Conservation (phyloP, 108 stramenopile genomes). For the Stephanodiscus minutulus region DNA sequence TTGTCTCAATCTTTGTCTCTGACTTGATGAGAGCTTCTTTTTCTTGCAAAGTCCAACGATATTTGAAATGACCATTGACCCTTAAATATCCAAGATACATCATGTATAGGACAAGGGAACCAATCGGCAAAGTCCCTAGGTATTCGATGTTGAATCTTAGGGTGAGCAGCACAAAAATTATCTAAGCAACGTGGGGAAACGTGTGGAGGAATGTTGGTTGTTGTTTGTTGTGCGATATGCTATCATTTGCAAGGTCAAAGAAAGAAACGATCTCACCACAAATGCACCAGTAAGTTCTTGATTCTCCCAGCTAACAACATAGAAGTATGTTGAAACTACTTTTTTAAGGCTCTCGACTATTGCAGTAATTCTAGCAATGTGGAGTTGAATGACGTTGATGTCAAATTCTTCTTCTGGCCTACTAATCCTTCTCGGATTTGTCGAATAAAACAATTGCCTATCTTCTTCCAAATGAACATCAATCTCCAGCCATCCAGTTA, state of each 20-base stretch:
- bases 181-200: conserved; percentile 12
- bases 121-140: conserved; percentile 53
- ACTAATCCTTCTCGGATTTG: conserved; percentile 56
- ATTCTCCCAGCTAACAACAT: conserved; percentile 77
- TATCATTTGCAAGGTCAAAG: neutral
- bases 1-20: conserved; percentile 48
- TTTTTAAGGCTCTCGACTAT: conserved; percentile 63
- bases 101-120: conserved; percentile 56
- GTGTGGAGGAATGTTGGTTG: neutral
- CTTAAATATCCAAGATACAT: conserved; percentile 49
- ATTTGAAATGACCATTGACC: conserved; percentile 45
- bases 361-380: conserved; percentile 67
- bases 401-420: conserved; percentile 66
- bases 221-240: conserved; percentile 4
- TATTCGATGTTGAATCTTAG: conserved; percentile 50
- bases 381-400: conserved; percentile 66
- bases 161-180: conserved; percentile 40
- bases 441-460: conserved; percentile 52
- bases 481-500: conserved; percentile 79
- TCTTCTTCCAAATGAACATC: conserved; percentile 69
- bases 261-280: conserved; percentile 45
- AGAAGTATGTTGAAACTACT: conserved; percentile 50
- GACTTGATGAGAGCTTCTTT: conserved; percentile 56
- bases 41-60: conserved; percentile 61
- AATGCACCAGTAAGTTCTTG: conserved; percentile 54